These are phyloP conservation scores for Prunus mira DNA, from an alignment of 306 rosid genomes.

Conservation along the genomic window DNA sequence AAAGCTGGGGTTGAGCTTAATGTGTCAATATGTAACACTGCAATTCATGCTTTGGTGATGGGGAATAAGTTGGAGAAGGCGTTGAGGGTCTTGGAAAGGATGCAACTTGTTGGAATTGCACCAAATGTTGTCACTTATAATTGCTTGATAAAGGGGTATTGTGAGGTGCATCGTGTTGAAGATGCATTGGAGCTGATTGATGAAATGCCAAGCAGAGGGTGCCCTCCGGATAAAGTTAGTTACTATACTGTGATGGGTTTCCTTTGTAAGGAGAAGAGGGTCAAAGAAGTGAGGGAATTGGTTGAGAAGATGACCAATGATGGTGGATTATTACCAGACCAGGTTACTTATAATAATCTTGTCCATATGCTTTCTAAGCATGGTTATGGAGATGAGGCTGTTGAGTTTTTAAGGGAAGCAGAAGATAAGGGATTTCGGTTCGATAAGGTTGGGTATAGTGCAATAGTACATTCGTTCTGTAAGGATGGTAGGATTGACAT, in stretches of 20 bases:
- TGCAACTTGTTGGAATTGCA: slow-evolving; percentile 59
- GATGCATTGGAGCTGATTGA: slow-evolving; percentile 66
- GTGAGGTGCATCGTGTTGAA: slow-evolving; percentile 46
- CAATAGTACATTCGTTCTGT: slow-evolving; percentile 75
- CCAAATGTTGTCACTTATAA: slow-evolving; percentile 71
- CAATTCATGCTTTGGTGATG: slow-evolving; percentile 70
- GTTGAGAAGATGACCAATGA: slow-evolving; percentile 55
- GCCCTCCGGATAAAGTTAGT: slow-evolving; percentile 77
- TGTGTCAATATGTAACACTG: slow-evolving; percentile 70
- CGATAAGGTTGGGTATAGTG: slow-evolving; percentile 86
- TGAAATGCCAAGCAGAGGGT: slow-evolving; percentile 63
- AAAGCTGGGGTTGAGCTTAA: slow-evolving; percentile 76
- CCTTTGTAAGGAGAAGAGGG: slow-evolving; percentile 63
- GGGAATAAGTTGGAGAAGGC: slow-evolving; percentile 61
- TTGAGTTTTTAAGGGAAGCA: slow-evolving; percentile 67
- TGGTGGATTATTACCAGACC: slow-evolving; percentile 60
- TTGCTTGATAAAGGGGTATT: slow-evolving; percentile 81
- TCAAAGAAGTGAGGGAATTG: slow-evolving; percentile 51
- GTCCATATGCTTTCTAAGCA: slow-evolving; percentile 71
- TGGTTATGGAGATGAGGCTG: slow-evolving; percentile 71
- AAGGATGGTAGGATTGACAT: slow-evolving; percentile 54
- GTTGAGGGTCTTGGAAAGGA: slow-evolving; percentile 52
- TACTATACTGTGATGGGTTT: slow-evolving; percentile 76
- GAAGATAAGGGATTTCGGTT: slow-evolving; percentile 58
- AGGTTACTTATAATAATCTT: slow-evolving; percentile 74